Percentiles rank a stretch among this genome's conserved stretches.
Evolutionary conservation across 805 yeast genomes (phyloP).

Genomic region (Jamesozyma gamospora): DNA sequence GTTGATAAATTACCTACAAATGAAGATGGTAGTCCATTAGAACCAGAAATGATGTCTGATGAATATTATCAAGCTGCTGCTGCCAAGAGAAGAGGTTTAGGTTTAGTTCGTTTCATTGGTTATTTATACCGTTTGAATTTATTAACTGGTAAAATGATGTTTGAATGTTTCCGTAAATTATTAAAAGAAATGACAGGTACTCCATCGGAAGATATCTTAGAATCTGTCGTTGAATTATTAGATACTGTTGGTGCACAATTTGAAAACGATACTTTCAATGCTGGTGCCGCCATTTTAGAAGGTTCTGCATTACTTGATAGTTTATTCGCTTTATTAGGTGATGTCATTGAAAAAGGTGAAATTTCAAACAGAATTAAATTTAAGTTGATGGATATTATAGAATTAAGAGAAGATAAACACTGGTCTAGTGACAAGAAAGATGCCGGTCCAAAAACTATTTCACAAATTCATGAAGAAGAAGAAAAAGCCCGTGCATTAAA

Average conservation of each 20-base stretch:
- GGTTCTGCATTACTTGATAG: constrained; percentile 42
- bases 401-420: constrained; percentile 47
- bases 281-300: constrained; percentile 26
- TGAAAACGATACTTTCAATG: constrained; percentile 32
- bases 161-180: constrained; percentile 57
- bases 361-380: constrained; percentile 74
- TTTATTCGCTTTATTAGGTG: constrained; percentile 46
- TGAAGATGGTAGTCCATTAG: constrained; percentile 70
- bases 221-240: constrained; percentile 75
- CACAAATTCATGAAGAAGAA: constrained; percentile 83
- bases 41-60: constrained; percentile 84
- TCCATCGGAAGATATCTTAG: constrained; percentile 88
- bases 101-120: constrained; percentile 91
- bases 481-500: constrained; percentile 45
- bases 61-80: constrained; percentile 85
- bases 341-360: constrained; percentile 42
- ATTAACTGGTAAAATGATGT: constrained; percentile 66
- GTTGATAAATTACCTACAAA: constrained; percentile 70
- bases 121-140: constrained; percentile 73
- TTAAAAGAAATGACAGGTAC: constrained; percentile 40
- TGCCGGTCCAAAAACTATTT: constrained; percentile 86
- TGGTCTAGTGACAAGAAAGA: constrained; percentile 60
- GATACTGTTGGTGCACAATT: constrained; percentile 75
- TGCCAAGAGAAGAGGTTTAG: constrained; percentile 95
- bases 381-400: constrained; percentile 79